These are phyloP conservation scores for Pseudocercospora pini-densiflorae DNA, from an alignment of 2,329 filamentous ascomycete genomes.

Conservation along the genomic window DNA sequence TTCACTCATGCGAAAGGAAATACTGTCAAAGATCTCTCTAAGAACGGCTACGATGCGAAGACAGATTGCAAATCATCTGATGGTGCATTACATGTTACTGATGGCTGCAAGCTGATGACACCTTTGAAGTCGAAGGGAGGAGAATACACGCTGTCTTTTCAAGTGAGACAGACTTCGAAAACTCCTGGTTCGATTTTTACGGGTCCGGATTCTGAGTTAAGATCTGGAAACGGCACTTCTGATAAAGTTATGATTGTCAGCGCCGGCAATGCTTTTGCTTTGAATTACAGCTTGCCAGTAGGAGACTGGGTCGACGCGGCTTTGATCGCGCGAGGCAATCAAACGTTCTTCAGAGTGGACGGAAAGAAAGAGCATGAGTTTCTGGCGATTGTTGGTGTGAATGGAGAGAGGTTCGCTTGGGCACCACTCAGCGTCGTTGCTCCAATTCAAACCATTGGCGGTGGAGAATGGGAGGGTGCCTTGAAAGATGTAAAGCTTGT, in stretches of 20 bases:
- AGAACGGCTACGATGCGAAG: conserved; percentile 48
- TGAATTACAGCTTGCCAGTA: conserved; percentile 48
- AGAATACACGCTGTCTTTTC: conserved; percentile 60
- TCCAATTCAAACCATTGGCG: conserved; percentile 47
- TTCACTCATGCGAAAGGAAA: conserved; percentile 35
- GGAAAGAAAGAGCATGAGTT: conserved; percentile 46
- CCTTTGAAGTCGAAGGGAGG: conserved; percentile 60
- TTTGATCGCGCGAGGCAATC: conserved; percentile 43
- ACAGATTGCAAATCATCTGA: conserved; percentile 43
- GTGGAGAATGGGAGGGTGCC: conserved; percentile 32
- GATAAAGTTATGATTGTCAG: conserved; percentile 44
- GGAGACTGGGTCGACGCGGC: conserved; percentile 44
- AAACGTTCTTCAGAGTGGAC: conserved; percentile 41
- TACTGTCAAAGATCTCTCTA: conserved; percentile 39
- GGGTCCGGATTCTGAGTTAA: conserved; percentile 39
- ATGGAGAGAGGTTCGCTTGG: conserved; percentile 49
- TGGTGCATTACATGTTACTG: conserved; percentile 24
- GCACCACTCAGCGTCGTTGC: conserved; percentile 53
- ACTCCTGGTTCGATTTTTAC: conserved; percentile 50
- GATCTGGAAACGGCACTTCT: conserved; percentile 27
- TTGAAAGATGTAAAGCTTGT: conserved; percentile 26
- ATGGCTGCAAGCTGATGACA: conserved; percentile 51
- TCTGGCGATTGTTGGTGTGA: conserved; percentile 49
- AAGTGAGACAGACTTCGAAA: conserved; percentile 50
- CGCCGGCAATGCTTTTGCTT: conserved; percentile 44